A percentile compares a stretch with the other conserved stretches of the same genome.
These are phyloP conservation scores for Teunomyces funiuensis DNA, from an alignment of 805 yeast species.

Conservation along the genomic window DNA sequence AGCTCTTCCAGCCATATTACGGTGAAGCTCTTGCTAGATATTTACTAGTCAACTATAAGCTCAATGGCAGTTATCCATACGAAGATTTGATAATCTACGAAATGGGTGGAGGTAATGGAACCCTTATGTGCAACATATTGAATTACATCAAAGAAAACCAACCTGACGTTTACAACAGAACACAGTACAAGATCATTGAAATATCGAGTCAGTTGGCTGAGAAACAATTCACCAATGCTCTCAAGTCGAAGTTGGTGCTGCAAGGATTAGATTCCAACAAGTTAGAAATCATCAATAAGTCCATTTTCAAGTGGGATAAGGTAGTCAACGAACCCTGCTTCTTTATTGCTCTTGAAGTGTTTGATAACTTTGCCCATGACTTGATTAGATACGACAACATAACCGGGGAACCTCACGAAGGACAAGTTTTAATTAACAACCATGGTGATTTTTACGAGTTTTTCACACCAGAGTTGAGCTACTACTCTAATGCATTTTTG, in stretches of 20 bases:
- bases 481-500: slow-evolving; percentile 55
- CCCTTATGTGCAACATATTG: slow-evolving; percentile 73
- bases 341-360: slow-evolving; percentile 77
- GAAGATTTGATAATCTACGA: slow-evolving; percentile 76
- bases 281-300: slow-evolving; percentile 67
- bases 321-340: slow-evolving; percentile 65
- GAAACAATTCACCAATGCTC: slow-evolving; percentile 48
- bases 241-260: slow-evolving; percentile 29
- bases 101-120: slow-evolving; percentile 90
- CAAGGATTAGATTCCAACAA: slow-evolving; percentile 53
- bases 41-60: slow-evolving; percentile 66
- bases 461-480: slow-evolving; percentile 60
- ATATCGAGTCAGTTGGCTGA: slow-evolving; percentile 62
- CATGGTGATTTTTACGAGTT: slow-evolving; percentile 76
- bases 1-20: slow-evolving; percentile 77
- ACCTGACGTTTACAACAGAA: slow-evolving; percentile 71
- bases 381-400: slow-evolving; percentile 69
- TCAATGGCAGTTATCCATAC: slow-evolving; percentile 63
- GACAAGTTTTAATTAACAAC: slow-evolving; percentile 70
- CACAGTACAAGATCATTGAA: slow-evolving; percentile 71
- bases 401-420: slow-evolving; percentile 71
- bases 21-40: slow-evolving; percentile 86
- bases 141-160: slow-evolving; percentile 60
- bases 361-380: slow-evolving; percentile 84
- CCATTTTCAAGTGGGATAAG: slow-evolving; percentile 73